Evolutionary conservation across 768 basidiomycete species (phyloP), one percentile per base, ranked within the genome.

Genomic region (Phlebiopsis flavidoalba): DNA sequence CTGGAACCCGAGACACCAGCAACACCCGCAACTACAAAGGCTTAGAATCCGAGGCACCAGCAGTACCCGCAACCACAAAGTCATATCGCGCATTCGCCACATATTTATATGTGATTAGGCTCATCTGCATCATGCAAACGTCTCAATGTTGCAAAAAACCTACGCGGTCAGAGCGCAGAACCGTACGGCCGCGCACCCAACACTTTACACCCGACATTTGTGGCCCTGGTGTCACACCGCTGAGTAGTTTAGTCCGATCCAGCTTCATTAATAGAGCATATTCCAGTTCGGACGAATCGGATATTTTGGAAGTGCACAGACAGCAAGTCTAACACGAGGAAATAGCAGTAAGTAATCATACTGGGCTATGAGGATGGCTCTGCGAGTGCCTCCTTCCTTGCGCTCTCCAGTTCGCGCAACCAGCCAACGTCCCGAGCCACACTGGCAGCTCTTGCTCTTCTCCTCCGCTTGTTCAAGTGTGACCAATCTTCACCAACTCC

Each of bases 381-480:
- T 35, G 47, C 10, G 19, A 57, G 53, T 8, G 46, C 66, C 26
- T 69, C 64, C 24, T 48, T 21, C 61, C 68, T 56, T 10, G 70
- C 69, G 7, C 61, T 62, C 54, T 76, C 69, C 40, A 78, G 59
- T 46, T 70, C 72, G 57, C 70, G 69, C 73, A 80, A 65, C 72
- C 71, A 74, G 60, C 61, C 64, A 19, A 82, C 67, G 43, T 83
- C 80, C 53, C 70, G 70, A 60, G 70, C 66, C 3, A 87, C 76
- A 68, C 81, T 83, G 58, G 62, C 72, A 51, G 72, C 68, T 59
- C 87, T 70, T 22, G 79, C 76, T 15, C 77, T 71, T 61, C 77
- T 78, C 63, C 86, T 72, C 58, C 84, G 75, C 65, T 74, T 80
- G 70, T 79, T 89, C 59, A 88, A 70, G 68, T 88, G 85, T 7